Evolutionary conservation across 2,329 filamentous ascomycete species (phyloP).

Genomic region (Ploettnerulaceae sp.): DNA sequence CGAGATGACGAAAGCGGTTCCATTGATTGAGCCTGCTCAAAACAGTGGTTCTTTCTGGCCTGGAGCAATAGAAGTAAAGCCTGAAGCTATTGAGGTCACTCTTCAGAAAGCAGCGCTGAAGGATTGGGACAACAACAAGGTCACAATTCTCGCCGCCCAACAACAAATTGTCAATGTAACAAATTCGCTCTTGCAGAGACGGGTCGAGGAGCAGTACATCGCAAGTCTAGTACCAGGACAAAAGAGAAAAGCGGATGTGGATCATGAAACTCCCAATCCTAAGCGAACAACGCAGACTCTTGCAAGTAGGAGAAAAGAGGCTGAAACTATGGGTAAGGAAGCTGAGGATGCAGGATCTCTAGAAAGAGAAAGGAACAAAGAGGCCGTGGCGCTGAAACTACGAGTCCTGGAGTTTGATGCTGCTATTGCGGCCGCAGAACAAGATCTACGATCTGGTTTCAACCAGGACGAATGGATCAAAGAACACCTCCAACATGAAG

Average conservation of each 20-base stretch:
- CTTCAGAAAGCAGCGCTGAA: neutral
- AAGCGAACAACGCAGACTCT: neutral
- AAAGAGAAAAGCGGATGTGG: slow-evolving; percentile 1
- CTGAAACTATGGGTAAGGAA: too few species aligned
- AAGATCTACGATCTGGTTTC: too few species aligned
- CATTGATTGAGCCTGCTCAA: neutral
- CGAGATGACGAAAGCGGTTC: neutral
- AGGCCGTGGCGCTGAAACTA: neutral
- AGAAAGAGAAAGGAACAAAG: neutral
- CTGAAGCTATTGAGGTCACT: neutral
- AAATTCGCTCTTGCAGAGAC: neutral
- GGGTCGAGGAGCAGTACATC: neutral
- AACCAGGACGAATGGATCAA: too few species aligned
- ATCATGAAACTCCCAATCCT: neutral
- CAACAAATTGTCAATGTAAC: neutral
- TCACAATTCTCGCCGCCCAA: neutral
- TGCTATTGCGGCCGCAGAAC: too few species aligned
- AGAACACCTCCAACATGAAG: too few species aligned
- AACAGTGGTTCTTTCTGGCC: neutral
- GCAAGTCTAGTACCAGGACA: neutral
- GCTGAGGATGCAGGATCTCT: neutral
- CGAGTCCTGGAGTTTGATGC: neutral
- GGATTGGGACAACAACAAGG: neutral
- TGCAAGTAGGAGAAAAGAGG: too few species aligned
- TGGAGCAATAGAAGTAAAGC: neutral